Percentiles rank a stretch among this genome's conserved stretches.
phyloP scores from a whole-genome alignment of 805 yeast genomes.

The Starmerella ratchasimensis region DNA sequence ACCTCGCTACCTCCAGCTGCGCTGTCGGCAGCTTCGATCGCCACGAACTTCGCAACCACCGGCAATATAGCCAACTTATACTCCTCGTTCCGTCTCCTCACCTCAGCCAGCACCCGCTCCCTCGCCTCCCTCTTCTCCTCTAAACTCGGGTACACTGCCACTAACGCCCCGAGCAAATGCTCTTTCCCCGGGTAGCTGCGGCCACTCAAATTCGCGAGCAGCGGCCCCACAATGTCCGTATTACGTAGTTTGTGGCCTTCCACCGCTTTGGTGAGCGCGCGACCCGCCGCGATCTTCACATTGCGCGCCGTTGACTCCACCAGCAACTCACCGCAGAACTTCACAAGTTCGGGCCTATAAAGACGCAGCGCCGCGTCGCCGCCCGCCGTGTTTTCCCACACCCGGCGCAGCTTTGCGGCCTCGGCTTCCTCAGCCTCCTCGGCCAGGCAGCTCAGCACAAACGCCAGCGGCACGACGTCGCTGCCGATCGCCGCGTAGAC shows the following conservation, averaged over 20 bases:
- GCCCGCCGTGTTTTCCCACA: constrained; percentile 73
- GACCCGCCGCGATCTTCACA: constrained; percentile 57
- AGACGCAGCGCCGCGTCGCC: constrained; percentile 55
- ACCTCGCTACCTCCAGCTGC: no score
- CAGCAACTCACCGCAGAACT: constrained; percentile 37
- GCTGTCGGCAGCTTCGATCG: constrained; percentile 9
- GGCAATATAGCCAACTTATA: constrained; percentile 48
- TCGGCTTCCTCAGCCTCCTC: constrained; percentile 29
- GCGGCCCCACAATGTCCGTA: no score
- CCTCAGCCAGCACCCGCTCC: constrained; percentile 42
- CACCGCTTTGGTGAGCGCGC: constrained; percentile 41
- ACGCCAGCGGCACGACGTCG: constrained; percentile 63
- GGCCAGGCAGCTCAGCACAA: constrained; percentile 59
- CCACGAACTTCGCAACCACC: constrained; percentile 38
- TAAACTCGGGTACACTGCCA: constrained; percentile 34
- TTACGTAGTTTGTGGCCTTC: no score
- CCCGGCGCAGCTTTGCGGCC: constrained; percentile 38
- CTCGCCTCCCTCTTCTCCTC: constrained; percentile 24
- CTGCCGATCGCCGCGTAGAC: constrained; percentile 50
- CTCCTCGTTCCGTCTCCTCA: constrained; percentile 47
- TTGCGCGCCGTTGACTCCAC: constrained; percentile 41
- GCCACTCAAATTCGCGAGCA: constrained; percentile 54
- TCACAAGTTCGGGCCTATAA: constrained; percentile 55
- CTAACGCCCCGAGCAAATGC: constrained; percentile 53
- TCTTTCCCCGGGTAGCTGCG: constrained; percentile 87